Conservation (phyloP, 1,139 yeast species). For the Zhuliangozyma parablackwelliae region DNA sequence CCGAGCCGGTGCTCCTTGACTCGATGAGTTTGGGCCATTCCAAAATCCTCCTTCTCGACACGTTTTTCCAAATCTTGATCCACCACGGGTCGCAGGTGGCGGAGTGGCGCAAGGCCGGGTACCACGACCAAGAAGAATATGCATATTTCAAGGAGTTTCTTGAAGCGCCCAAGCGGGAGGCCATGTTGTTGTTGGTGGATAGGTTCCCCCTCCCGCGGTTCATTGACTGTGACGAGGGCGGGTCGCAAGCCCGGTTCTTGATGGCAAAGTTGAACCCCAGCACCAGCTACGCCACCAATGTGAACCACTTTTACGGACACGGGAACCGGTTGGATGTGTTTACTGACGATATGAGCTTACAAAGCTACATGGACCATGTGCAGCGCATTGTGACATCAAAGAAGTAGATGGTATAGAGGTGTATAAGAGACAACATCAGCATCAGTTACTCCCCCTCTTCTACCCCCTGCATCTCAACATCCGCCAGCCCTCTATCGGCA, state of each 20-base stretch:
- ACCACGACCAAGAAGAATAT: slow-evolving; percentile 87
- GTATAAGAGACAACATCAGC: not conserved
- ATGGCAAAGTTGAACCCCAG: slow-evolving; percentile 75
- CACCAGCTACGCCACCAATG: slow-evolving; percentile 49
- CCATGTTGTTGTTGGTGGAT: slow-evolving; percentile 83
- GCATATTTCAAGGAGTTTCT: slow-evolving; percentile 81
- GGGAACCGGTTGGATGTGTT: slow-evolving; percentile 38
- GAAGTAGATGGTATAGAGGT: slow-evolving; percentile 5
- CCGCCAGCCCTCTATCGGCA: not conserved
- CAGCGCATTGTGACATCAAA: slow-evolving; percentile 28
- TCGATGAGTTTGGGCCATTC: slow-evolving; percentile 61
- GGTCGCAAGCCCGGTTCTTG: slow-evolving; percentile 83
- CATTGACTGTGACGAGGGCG: slow-evolving; percentile 95
- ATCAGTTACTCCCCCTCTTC: too few relatives aligned
- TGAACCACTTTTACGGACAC: slow-evolving; percentile 31
- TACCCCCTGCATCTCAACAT: not conserved
- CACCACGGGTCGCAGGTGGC: slow-evolving; percentile 95
- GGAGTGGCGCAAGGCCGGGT: slow-evolving; percentile 94
- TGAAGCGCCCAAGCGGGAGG: slow-evolving; percentile 88
- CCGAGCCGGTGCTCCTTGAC: slow-evolving; percentile 64
- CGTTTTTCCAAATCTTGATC: slow-evolving; percentile 92
- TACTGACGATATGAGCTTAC: slow-evolving; percentile 70
- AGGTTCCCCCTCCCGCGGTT: slow-evolving; percentile 95
- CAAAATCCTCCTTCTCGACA: slow-evolving; percentile 63
- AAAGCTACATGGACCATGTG: slow-evolving; percentile 61